phyloP scores from a whole-genome alignment of 2,329 filamentous ascomycete species.

The Aspergillus proliferans region DNA sequence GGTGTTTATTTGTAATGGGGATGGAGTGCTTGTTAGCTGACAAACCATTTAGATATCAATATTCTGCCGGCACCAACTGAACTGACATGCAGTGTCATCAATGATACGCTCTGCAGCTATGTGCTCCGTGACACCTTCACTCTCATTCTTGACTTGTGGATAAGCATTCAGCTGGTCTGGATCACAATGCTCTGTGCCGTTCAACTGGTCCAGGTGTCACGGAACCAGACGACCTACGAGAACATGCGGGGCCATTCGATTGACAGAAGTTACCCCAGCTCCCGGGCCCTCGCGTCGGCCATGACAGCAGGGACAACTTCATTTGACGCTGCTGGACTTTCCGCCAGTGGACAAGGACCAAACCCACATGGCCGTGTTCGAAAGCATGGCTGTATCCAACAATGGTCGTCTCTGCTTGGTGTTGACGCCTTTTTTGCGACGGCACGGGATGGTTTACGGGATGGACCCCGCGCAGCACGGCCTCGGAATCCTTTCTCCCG shows the following conservation, averaged over 20 bases:
- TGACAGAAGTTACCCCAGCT: slow-evolving; percentile 46
- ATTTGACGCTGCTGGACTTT: slow-evolving; percentile 63
- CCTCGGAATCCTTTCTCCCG: slow-evolving; percentile 77
- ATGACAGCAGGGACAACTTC: slow-evolving; percentile 65
- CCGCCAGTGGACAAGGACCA: slow-evolving; percentile 59
- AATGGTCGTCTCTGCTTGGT: slow-evolving; percentile 79
- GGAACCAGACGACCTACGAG: slow-evolving; percentile 92
- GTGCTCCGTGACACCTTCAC: slow-evolving; percentile 80
- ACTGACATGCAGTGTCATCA: slow-evolving; percentile 64
- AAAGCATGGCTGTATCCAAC: slow-evolving; percentile 60
- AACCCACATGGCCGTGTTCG: slow-evolving; percentile 49
- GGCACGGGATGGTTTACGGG: slow-evolving; percentile 63
- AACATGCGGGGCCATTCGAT: slow-evolving; percentile 80
- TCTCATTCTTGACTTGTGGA: slow-evolving; percentile 73
- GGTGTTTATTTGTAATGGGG: slow-evolving; percentile 25
- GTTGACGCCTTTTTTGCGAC: slow-evolving; percentile 93
- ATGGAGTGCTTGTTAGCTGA: slow-evolving; percentile 1
- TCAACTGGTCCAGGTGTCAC: slow-evolving; percentile 84
- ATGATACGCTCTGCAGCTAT: slow-evolving; percentile 66
- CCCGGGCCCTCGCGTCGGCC: slow-evolving; percentile 56
- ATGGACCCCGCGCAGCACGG: slow-evolving; percentile 42
- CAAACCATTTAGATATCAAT: slow-evolving; percentile 52
- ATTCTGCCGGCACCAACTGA: slow-evolving; percentile 47
- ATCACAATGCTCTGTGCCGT: slow-evolving; percentile 95
- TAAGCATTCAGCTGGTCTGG: slow-evolving; percentile 80